A percentile compares a stretch with the other conserved stretches of the same genome.
Evolutionary conservation across 2,329 filamentous ascomycete species (phyloP).

Genomic region (Claviceps sp.): DNA sequence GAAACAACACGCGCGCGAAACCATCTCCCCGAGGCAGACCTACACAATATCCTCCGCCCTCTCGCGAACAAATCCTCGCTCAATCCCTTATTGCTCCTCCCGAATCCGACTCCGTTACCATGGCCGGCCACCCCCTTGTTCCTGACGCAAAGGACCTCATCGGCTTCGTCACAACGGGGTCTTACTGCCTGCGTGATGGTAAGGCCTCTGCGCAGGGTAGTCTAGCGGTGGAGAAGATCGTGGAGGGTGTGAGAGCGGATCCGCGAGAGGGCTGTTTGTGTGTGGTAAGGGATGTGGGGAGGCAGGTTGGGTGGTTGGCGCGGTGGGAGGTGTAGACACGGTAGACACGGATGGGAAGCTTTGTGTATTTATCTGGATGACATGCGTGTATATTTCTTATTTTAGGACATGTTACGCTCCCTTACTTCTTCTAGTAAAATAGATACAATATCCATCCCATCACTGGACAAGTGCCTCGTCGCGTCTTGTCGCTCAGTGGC

Average conservation of each 20-base stretch:
- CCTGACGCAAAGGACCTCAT: constrained; percentile 65
- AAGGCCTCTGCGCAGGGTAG: constrained; percentile 63
- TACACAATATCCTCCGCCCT: not conserved
- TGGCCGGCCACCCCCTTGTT: constrained; percentile 51
- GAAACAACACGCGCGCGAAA: not conserved
- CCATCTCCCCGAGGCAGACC: not conserved
- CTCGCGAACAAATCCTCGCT: constrained; percentile 26
- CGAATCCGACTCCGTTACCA: constrained; percentile 20
- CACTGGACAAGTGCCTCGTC: not conserved
- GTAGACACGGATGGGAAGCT: not conserved
- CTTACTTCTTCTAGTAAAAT: not conserved
- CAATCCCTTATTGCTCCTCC: constrained; percentile 32
- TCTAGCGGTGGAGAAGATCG: constrained; percentile 46
- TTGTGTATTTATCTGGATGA: not conserved
- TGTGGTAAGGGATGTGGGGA: constrained; percentile 70
- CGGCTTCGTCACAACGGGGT: constrained; percentile 81
- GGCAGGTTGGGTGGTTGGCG: constrained; percentile 65
- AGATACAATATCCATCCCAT: not conserved
- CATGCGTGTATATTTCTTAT: too few species aligned
- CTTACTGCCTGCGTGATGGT: constrained; percentile 67
- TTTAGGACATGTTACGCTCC: too few species aligned
- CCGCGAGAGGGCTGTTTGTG: constrained; percentile 44
- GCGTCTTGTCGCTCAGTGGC: too few species aligned
- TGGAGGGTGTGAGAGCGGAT: constrained; percentile 20
- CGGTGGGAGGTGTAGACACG: constrained; percentile 54